Evolutionary conservation across 176 grass and related monocot species (phyloP).

Genomic region (Guadua angustifolia): DNA sequence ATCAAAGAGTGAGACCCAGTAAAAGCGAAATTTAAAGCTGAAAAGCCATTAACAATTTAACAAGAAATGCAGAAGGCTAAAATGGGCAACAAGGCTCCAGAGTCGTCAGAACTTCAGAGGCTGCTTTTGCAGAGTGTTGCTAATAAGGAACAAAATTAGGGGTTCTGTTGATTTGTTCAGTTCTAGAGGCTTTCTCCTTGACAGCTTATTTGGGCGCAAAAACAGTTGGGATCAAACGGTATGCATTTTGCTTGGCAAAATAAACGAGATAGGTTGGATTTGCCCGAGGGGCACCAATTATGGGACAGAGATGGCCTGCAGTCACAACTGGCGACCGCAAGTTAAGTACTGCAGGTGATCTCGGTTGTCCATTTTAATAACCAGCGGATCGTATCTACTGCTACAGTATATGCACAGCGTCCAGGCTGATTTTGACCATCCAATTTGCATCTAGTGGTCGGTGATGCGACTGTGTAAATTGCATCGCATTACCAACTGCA

Average conservation of each 20-base stretch:
- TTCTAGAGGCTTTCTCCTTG: background rate
- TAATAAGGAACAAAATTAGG: background rate
- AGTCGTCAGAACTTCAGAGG: background rate
- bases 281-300: slow-evolving; percentile 26
- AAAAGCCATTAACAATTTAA: background rate
- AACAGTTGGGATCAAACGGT: background rate
- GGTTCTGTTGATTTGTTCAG: background rate
- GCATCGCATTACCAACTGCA: too few species aligned
- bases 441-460: too few species aligned
- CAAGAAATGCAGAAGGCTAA: background rate
- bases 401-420: too few species aligned
- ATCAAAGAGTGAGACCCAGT: background rate
- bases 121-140: background rate
- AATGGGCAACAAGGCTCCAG: background rate
- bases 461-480: too few species aligned
- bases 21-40: background rate
- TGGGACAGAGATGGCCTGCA: too few species aligned
- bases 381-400: too few species aligned
- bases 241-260: background rate
- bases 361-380: too few species aligned
- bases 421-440: too few species aligned
- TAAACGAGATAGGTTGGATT: slow-evolving; percentile 9
- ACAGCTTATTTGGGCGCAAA: background rate
- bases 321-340: too few species aligned
- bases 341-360: too few species aligned